Evolutionary conservation across 345 rosid genomes (phyloP).

Genomic region (Brassica incana): DNA sequence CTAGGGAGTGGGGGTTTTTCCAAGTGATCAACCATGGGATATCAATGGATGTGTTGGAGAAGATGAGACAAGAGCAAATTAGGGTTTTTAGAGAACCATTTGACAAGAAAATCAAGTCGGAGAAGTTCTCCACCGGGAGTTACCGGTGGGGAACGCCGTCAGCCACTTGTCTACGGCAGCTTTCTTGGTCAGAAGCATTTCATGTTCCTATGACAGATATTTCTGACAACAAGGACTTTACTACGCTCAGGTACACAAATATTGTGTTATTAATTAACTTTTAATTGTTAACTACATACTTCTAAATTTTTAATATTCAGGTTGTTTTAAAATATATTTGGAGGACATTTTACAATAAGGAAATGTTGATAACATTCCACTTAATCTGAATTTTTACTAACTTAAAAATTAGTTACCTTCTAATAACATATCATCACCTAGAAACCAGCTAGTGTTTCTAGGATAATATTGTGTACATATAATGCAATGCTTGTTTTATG

Average conservation of each 20-base stretch:
- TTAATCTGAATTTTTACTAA: neutral
- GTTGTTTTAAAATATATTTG: neutral
- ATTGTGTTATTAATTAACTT: neutral
- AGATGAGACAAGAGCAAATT: conserved; percentile 68
- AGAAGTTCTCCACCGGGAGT: conserved; percentile 64
- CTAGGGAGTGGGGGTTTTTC: conserved; percentile 89
- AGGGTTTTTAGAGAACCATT: conserved; percentile 79
- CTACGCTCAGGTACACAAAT: conserved; percentile 49
- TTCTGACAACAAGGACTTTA: conserved; percentile 39
- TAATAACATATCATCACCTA: conserved; percentile 9
- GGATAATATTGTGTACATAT: neutral
- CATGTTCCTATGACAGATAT: conserved; percentile 81
- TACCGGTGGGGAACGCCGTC: conserved; percentile 97
- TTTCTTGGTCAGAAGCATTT: conserved; percentile 96
- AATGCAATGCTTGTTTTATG: neutral
- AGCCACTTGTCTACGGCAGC: conserved; percentile 66
- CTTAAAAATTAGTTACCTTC: neutral
- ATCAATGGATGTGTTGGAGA: conserved; percentile 63
- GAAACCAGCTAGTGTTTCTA: neutral
- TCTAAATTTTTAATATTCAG: neutral
- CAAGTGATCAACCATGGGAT: conserved; percentile 92
- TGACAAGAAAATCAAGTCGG: conserved; percentile 55
- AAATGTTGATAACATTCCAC: neutral
- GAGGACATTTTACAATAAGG: neutral
- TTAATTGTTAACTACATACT: neutral